Conservation (phyloP, 306 rosid species). For the Mucuna pruriens region DNA sequence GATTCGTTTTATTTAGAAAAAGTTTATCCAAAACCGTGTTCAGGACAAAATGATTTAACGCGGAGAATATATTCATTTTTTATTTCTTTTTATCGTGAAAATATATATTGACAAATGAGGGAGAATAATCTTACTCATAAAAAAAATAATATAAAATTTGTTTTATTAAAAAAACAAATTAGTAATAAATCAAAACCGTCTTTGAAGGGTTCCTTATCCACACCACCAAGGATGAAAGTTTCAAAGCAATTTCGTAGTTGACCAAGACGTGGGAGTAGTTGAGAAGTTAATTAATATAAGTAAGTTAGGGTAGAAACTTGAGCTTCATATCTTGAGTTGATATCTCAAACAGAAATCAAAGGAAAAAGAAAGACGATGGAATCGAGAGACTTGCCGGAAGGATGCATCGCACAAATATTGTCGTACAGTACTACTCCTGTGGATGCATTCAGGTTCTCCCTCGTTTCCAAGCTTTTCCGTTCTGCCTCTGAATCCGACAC, state of each 20-base stretch:
- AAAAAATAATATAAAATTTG: too few species aligned
- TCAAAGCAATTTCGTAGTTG: background rate
- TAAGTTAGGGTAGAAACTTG: background rate
- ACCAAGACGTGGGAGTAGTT: background rate
- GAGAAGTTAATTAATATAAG: background rate
- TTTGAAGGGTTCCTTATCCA: too few species aligned
- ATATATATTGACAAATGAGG: too few species aligned
- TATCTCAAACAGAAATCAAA: background rate
- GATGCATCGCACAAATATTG: constrained; percentile 22
- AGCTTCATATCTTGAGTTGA: background rate
- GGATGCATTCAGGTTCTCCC: constrained; percentile 21
- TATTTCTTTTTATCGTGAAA: too few species aligned
- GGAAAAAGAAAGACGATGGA: background rate
- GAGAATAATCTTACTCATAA: too few species aligned
- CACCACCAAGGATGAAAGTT: too few species aligned
- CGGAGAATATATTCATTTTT: too few species aligned
- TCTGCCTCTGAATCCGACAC: constrained; percentile 34
- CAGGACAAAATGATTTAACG: too few species aligned
- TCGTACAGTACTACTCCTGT: constrained; percentile 12
- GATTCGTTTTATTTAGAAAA: background rate
- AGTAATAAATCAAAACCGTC: too few species aligned
- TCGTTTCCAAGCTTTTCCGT: constrained; percentile 11
- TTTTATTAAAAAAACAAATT: too few species aligned
- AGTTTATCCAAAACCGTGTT: too few species aligned
- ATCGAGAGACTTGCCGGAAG: constrained; percentile 13